Base-by-base conservation (phyloP, 2,329 filamentous ascomycete species). In the Ophiostoma australiae region DNA sequence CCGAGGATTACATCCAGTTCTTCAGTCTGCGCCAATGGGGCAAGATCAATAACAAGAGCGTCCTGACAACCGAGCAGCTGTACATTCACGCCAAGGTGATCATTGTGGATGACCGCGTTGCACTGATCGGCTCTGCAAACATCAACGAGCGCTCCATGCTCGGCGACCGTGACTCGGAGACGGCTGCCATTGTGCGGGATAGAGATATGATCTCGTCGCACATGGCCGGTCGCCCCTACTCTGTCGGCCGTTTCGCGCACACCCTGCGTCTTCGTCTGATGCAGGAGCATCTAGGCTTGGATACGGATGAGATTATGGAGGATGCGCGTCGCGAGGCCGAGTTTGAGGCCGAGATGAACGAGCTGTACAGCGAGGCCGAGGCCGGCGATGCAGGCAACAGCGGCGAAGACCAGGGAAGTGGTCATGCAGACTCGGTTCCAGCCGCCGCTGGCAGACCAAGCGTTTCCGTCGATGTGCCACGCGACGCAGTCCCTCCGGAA, bases 11-110 rank as follows among this genome's bases (percentile, higher is more conserved):
- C 77, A 97, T 99, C 71, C 89, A 92, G 75, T 99, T 99, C 83
- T 98, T 93, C 81, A 94, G 93, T 74, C 83, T 99, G 73, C 87
- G 95, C 72, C 89, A 94, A 70, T 98, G 94, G 94, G 95, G 94
- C 31, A 90, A 91, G 79, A 93, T 99, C 78, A 92, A 92, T 20
- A 88, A 90, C 41, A 90, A 90, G 74, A 91, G 95, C 75, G 87
- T 89, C 71, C 82, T 98, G 52, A 93, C 95, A 3, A 98, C 95
- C 0, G 95, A 99, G 79, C 95, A 98, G 80, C 86, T 99, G 13
- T 99, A 99, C 78, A 98, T 99, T 71, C 95, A 99, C 77, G 95
- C 95, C 73, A 99, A 99, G 81, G 91, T 91, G 75, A 98, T 98
- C 84, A 87, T 99, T 71, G 94, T 97, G 4, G 95, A 99, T 79